Conservation (phyloP, 2,329 filamentous ascomycete genomes). For the Fusarium luffae region DNA sequence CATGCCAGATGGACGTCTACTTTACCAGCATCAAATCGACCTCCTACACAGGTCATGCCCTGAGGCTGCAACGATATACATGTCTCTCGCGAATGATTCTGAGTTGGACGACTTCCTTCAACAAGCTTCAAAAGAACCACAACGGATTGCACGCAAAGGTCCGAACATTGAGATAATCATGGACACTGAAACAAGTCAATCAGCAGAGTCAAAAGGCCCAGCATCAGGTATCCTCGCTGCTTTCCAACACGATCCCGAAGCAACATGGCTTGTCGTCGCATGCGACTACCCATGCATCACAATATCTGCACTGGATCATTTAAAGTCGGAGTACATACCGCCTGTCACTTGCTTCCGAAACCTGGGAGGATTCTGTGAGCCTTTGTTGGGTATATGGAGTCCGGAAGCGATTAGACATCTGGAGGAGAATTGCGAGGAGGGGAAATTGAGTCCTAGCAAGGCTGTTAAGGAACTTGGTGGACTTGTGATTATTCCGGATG, state of each 20-base stretch:
- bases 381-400: background rate
- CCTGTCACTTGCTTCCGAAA: background rate
- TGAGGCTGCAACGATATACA: background rate
- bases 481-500: background rate
- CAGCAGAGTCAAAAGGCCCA: background rate
- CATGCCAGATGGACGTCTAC: background rate
- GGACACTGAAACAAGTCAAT: accelerated
- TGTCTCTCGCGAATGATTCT: background rate
- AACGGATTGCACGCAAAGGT: too few relatives aligned
- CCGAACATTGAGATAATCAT: background rate
- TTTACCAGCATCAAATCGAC: background rate
- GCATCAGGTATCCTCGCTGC: background rate
- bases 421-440: background rate
- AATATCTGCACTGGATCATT: accelerated
- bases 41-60: background rate
- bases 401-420: background rate
- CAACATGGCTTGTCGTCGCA: background rate
- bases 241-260: background rate
- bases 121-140: accelerated
- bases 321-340: accelerated
- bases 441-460: background rate
- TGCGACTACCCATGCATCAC: background rate
- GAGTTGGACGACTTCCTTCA: background rate
- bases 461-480: background rate
- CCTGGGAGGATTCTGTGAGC: background rate